Conservation (phyloP, 768 basidiomycete genomes). For the Boletus vermiculosoides region DNA sequence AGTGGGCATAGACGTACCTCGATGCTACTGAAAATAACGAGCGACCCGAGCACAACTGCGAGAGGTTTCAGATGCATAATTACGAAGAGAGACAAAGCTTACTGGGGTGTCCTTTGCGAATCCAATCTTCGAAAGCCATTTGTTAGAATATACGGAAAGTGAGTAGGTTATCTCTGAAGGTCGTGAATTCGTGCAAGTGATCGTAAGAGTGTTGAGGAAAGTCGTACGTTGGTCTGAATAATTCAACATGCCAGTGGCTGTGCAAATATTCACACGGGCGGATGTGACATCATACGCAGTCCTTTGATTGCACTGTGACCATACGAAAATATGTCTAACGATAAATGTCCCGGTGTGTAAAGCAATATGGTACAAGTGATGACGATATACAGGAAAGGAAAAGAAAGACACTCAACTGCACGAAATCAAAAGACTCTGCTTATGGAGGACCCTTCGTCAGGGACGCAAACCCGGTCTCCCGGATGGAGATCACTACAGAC, state of each 20-base stretch:
- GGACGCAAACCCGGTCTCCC: constrained; percentile 60
- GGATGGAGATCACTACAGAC: constrained; percentile 59
- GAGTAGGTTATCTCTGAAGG: constrained; percentile 16
- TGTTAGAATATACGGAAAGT: constrained; percentile 6
- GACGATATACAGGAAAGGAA: constrained; percentile 8
- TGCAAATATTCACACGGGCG: constrained; percentile 15
- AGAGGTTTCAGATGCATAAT: constrained; percentile 18
- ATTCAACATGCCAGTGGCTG: constrained; percentile 30
- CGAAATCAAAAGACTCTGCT: constrained; percentile 26
- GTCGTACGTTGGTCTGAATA: constrained; percentile 9
- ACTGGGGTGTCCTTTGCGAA: constrained; percentile 59
- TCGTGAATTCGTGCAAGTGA: constrained; percentile 31
- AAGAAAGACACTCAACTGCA: neutral
- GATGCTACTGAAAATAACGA: constrained; percentile 59
- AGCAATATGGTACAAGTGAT: constrained; percentile 21
- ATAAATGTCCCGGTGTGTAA: constrained; percentile 6
- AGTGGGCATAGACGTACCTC: constrained; percentile 42
- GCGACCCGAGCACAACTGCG: constrained; percentile 52
- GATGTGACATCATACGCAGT: constrained; percentile 21
- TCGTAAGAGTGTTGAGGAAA: constrained; percentile 13
- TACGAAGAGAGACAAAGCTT: constrained; percentile 18
- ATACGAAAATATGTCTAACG: neutral
- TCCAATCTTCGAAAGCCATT: constrained; percentile 40
- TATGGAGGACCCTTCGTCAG: constrained; percentile 39
- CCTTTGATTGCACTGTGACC: neutral